These are phyloP conservation scores for Lichina pygmaea DNA, from an alignment of 495 filamentous ascomycete genomes.

Conservation along the genomic window DNA sequence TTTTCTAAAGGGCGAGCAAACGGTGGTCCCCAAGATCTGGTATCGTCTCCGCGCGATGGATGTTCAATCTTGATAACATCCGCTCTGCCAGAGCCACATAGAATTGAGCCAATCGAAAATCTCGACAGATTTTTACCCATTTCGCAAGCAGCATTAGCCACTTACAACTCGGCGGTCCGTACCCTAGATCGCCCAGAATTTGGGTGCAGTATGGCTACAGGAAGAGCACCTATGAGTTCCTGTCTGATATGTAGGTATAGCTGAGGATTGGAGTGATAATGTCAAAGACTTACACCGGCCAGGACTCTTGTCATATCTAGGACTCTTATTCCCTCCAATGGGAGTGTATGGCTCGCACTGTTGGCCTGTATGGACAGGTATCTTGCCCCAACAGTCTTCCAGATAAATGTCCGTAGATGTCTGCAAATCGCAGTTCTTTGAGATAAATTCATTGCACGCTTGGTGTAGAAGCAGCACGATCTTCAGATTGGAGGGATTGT, in stretches of 20 bases:
- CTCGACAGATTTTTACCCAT: conserved; percentile 2
- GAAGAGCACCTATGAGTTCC: background rate
- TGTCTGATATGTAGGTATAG: too few relatives aligned
- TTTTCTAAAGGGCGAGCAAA: conserved; percentile 48
- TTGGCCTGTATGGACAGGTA: background rate
- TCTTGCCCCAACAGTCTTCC: background rate
- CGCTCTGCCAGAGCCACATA: conserved; percentile 26
- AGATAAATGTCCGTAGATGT: too few relatives aligned
- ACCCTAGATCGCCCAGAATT: conserved; percentile 92
- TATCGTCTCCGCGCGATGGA: conserved; percentile 76
- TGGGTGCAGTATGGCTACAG: conserved; percentile 85
- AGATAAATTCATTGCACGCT: too few relatives aligned
- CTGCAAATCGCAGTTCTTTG: too few relatives aligned
- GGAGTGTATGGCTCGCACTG: conserved; percentile 13
- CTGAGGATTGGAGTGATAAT: background rate
- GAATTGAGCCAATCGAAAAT: background rate
- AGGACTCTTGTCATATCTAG: conserved; percentile 93
- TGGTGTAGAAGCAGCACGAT: too few relatives aligned
- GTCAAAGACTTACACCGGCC: conserved; percentile 44
- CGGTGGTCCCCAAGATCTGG: conserved; percentile 85
- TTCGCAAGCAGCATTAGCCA: conserved; percentile 1
- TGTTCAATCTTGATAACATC: conserved; percentile 96
- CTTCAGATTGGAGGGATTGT: too few relatives aligned
- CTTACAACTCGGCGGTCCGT: conserved; percentile 15
- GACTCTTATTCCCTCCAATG: conserved; percentile 63